Evolutionary conservation across 1,139 yeast genomes (phyloP), one percentile per base, ranked within the genome.

Genomic region (Debaryomycetaceae sp.): DNA sequence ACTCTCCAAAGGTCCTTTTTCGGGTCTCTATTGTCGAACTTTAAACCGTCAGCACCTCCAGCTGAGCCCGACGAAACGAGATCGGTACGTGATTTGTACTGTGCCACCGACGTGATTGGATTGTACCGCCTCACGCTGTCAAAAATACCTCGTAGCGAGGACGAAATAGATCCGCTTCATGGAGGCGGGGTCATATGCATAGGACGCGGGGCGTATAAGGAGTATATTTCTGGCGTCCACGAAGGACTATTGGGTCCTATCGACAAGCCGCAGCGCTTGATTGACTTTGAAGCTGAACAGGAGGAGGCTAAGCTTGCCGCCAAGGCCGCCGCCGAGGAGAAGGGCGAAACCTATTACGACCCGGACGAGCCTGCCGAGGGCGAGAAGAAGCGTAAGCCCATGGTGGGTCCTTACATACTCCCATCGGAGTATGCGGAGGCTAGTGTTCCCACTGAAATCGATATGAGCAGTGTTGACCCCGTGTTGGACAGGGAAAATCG

Each of bases 181-280:
- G 71, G 78, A 6, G 96, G 96, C 14, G 98, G 98, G 28, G 78
- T 86, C 11, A 69, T 92, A 15, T 83, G 96, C 51, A 60, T 92
- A 20, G 99, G 99, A 3, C 68, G 99, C 49, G 98, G 98, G 33
- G 90, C 97, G 0, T 90, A 73, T 53, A 90, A 87, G 51, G 99
- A 92, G 58, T 92, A 83, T 48, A 53, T 92, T 32, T 69, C 73
- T 30, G 99, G 98, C 5, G 52, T 92, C 7, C 96, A 90, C 45
- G 98, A 92, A 55, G 99, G 98, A 6, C 66, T 92, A 48, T 57
- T 92, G 29, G 98, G 98, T 0, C 97, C 97, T 2, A 58, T 87
- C 35, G 86, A 78, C 18, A 67, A 68, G 32, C 92, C 94, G 2
- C 53, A 48, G 30, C 47, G 36, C 27, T 37, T 44, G 16, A 33